These are phyloP conservation scores for Clonostachys rhizophaga DNA, from an alignment of 2,329 filamentous ascomycete genomes.

Conservation along the genomic window DNA sequence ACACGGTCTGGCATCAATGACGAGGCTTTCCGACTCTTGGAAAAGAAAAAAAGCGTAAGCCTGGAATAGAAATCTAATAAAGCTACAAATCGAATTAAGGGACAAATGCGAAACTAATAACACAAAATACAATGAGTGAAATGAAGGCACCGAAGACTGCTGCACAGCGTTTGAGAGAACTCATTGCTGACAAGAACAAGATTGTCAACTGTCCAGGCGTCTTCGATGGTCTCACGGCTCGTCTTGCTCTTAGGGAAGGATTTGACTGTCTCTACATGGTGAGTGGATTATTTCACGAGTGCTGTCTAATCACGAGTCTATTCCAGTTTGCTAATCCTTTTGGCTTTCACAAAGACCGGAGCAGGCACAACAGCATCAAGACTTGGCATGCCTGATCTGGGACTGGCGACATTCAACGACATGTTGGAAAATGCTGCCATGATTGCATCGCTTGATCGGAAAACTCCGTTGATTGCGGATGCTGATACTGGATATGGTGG, in stretches of 20 bases:
- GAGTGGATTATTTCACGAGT: constrained; percentile 8
- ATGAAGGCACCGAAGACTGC: too few relatives aligned
- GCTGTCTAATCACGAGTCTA: too few relatives aligned
- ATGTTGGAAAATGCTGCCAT: constrained; percentile 60
- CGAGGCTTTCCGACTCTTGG: too few relatives aligned
- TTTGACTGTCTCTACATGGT: constrained; percentile 67
- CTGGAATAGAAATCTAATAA: too few relatives aligned
- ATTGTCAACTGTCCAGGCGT: constrained; percentile 60
- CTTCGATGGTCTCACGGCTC: constrained; percentile 63
- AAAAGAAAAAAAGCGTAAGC: too few relatives aligned
- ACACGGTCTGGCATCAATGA: too few relatives aligned
- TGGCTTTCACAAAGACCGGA: constrained; percentile 40
- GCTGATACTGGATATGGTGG: constrained; percentile 55
- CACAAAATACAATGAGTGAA: too few relatives aligned
- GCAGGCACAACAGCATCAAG: constrained; percentile 58
- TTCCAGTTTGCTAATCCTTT: too few relatives aligned
- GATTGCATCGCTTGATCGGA: constrained; percentile 54
- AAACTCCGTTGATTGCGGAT: constrained; percentile 56
- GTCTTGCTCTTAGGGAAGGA: constrained; percentile 55
- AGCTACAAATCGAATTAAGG: too few relatives aligned
- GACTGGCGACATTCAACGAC: constrained; percentile 56
- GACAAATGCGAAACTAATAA: too few relatives aligned
- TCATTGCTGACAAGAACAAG: constrained; percentile 5
- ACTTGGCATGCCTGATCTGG: constrained; percentile 60
- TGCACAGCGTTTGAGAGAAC: too few relatives aligned